Percentiles rank a stretch among this genome's conserved stretches.
phyloP scores from a whole-genome alignment of 352 stramenopile genomes.

The Phytophthora aleatoria region DNA sequence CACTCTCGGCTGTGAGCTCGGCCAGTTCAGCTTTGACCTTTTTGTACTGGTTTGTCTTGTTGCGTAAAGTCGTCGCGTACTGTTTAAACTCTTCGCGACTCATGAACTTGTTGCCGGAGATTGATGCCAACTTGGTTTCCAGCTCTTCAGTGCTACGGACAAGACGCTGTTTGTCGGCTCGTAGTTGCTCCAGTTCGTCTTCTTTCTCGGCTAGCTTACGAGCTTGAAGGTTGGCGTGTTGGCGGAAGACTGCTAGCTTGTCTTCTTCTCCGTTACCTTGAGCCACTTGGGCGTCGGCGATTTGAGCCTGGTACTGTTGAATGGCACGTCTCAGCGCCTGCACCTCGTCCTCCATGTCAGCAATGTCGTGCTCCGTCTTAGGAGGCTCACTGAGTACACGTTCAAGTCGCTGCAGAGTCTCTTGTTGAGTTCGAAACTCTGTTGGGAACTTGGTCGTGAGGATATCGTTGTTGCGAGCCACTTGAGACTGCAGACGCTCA shows the following conservation, averaged over 20 bases:
- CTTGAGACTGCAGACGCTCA: conserved; percentile 79
- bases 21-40: conserved; percentile 89
- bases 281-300: conserved; percentile 70
- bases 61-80: conserved; percentile 87
- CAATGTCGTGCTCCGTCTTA: conserved; percentile 88
- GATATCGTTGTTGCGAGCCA: conserved; percentile 77
- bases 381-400: conserved; percentile 69
- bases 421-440: conserved; percentile 78
- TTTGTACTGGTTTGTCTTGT: conserved; percentile 94
- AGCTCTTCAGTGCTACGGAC: conserved; percentile 75
- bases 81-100: conserved; percentile 91
- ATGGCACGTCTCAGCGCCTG: conserved; percentile 63
- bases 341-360: conserved; percentile 87
- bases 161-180: conserved; percentile 61
- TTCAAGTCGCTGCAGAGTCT: conserved; percentile 80
- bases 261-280: conserved; percentile 64
- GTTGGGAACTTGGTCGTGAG: conserved; percentile 71
- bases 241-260: conserved; percentile 92
- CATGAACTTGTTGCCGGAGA: conserved; percentile 76
- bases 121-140: conserved; percentile 58
- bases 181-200: conserved; percentile 80
- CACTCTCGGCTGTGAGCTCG: conserved; percentile 83
- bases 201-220: conserved; percentile 92
- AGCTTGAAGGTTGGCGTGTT: conserved; percentile 87
- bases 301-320: conserved; percentile 67